Conservation (phyloP, 2,329 filamentous ascomycete genomes). For the Apiospora marii region DNA sequence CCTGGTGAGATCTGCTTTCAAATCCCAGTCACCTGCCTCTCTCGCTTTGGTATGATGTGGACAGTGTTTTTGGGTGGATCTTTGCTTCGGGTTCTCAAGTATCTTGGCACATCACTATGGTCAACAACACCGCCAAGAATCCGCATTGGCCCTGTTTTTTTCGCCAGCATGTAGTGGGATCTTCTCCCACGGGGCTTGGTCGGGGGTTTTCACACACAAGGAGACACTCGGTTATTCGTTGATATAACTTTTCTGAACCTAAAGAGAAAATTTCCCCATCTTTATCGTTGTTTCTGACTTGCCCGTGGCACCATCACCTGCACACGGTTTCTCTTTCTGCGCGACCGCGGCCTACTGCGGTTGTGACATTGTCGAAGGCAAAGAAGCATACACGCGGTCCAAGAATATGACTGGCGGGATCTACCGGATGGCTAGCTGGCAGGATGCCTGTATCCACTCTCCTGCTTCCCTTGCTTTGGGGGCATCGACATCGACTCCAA, state of each 20-base stretch:
- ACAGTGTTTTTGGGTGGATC: conserved; percentile 14
- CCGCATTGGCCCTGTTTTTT: not conserved
- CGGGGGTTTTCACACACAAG: conserved; percentile 1
- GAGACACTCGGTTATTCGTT: not conserved
- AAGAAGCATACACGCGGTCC: not conserved
- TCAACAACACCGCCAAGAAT: not conserved
- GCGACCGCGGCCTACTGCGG: not conserved
- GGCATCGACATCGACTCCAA: not conserved
- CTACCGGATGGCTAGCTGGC: not conserved
- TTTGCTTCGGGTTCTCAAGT: conserved; percentile 1
- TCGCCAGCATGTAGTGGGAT: not conserved
- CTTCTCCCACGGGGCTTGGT: not conserved
- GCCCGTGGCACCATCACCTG: not conserved
- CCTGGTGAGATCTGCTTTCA: conserved; percentile 20
- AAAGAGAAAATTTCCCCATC: conserved; percentile 5
- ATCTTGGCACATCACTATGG: not conserved
- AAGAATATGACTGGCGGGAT: not conserved
- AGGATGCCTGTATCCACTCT: not conserved
- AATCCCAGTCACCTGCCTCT: conserved; percentile 1
- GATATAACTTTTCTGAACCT: not conserved
- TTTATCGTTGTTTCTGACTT: not conserved
- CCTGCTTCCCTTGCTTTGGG: no score
- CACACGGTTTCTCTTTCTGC: not conserved
- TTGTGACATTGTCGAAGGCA: not conserved
- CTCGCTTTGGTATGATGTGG: conserved; percentile 21